These are phyloP conservation scores for Purshia tridentata DNA, from an alignment of 306 rosid genomes.

Conservation along the genomic window DNA sequence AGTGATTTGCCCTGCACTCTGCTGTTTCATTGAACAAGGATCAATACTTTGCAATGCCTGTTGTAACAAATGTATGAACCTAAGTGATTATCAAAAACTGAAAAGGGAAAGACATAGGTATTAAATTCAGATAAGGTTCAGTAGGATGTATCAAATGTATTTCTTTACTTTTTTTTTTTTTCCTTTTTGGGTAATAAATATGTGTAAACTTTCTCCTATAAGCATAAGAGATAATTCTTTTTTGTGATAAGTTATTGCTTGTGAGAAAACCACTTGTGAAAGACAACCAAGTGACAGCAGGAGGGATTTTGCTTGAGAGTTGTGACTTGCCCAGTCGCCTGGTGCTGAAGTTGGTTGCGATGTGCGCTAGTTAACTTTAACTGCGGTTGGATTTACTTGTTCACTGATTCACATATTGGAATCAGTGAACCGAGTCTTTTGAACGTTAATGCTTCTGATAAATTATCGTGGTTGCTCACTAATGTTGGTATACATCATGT, in stretches of 20 bases:
- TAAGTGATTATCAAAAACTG: neutral
- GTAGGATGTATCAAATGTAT: slow-evolving; percentile 7
- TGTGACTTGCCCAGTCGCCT: no score
- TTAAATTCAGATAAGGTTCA: neutral
- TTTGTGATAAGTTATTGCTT: neutral
- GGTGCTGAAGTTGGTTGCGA: no score
- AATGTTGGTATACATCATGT: no score
- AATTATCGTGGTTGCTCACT: no score
- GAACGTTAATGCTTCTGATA: no score
- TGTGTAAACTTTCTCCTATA: neutral
- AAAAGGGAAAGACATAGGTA: neutral
- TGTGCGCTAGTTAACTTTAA: no score
- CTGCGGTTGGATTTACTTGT: no score
- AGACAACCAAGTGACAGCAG: no score
- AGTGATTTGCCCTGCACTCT: neutral
- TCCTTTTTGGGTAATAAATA: neutral
- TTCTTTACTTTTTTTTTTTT: neutral
- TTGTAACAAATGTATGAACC: slow-evolving; percentile 11
- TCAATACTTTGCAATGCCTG: slow-evolving; percentile 12
- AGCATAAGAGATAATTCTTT: neutral
- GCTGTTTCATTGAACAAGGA: neutral
- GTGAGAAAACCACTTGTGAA: no score
- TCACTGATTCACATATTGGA: no score
- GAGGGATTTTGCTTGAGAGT: no score
- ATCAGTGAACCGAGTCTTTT: no score